Evolutionary conservation across 768 basidiomycete species (phyloP).

Genomic region (Agaricus blazei): DNA sequence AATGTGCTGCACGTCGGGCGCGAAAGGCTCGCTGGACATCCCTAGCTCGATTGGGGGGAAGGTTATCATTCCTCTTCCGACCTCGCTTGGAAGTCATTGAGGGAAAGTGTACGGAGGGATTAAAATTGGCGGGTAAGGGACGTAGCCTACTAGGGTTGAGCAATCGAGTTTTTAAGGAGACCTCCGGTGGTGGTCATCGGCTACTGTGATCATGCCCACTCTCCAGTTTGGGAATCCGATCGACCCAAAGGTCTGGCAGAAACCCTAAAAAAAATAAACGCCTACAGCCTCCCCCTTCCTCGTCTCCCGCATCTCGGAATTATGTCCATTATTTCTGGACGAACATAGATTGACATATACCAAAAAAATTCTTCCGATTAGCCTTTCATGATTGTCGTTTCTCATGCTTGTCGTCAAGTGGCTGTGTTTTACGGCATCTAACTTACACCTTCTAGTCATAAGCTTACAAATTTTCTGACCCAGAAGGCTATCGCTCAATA

Average conservation of each 20-base stretch:
- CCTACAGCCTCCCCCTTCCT: background rate
- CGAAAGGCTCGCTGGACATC: constrained; percentile 90
- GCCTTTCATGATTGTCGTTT: constrained; percentile 1
- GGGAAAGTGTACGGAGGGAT: constrained; percentile 21
- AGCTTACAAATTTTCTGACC: background rate
- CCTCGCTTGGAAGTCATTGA: constrained; percentile 84
- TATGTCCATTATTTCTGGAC: background rate
- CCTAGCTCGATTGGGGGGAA: constrained; percentile 77
- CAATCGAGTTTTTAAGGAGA: constrained; percentile 36
- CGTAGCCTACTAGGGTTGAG: constrained; percentile 10
- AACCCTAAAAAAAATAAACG: constrained; percentile 5
- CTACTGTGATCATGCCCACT: constrained; percentile 20
- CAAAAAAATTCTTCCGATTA: constrained; percentile 1
- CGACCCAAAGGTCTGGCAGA: constrained; percentile 13
- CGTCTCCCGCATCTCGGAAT: background rate
- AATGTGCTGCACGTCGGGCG: constrained; percentile 82
- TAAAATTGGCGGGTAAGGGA: constrained; percentile 20
- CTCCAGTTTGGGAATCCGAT: constrained; percentile 20
- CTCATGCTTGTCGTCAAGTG: constrained; percentile 2
- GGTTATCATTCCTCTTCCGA: constrained; percentile 76
- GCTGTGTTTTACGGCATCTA: constrained; percentile 10
- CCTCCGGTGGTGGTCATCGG: constrained; percentile 27
- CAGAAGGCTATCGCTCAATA: background rate
- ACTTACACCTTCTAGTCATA: background rate
- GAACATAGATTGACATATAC: background rate